These are phyloP conservation scores for Mycena latifolia DNA, from an alignment of 768 basidiomycete species.

Conservation along the genomic window DNA sequence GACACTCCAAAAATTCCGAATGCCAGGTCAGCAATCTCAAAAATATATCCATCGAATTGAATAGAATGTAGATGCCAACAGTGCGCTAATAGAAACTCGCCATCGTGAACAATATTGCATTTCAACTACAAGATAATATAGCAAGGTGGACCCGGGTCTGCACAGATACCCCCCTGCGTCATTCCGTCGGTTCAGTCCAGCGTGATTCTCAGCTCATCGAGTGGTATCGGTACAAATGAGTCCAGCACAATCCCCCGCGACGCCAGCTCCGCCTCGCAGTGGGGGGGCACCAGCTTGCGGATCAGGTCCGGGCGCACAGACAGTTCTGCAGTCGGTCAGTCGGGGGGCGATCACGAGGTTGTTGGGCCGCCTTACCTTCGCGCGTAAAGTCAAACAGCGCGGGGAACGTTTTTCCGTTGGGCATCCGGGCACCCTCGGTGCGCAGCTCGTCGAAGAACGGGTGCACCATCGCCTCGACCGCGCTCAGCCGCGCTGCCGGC, in stretches of 20 bases:
- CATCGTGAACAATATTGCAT: conserved; percentile 24
- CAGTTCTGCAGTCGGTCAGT: conserved; percentile 71
- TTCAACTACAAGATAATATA: conserved; percentile 34
- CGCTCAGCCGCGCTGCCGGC: conserved; percentile 91
- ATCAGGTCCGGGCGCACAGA: conserved; percentile 97
- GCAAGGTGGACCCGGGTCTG: conserved; percentile 39
- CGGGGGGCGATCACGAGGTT: not conserved
- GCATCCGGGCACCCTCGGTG: conserved; percentile 92
- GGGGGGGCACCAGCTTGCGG: conserved; percentile 89
- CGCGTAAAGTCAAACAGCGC: conserved; percentile 95
- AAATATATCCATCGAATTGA: too few relatives aligned
- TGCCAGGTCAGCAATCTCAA: too few relatives aligned
- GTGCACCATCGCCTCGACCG: conserved; percentile 92
- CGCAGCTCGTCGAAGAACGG: conserved; percentile 98
- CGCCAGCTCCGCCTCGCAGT: conserved; percentile 91
- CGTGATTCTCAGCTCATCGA: conserved; percentile 94
- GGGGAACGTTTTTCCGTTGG: conserved; percentile 97
- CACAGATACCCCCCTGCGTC: conserved; percentile 37
- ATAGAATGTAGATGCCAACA: too few relatives aligned
- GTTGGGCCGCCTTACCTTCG: conserved; percentile 74
- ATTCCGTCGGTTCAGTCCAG: conserved; percentile 74
- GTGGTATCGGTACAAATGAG: conserved; percentile 96
- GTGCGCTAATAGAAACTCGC: too few relatives aligned
- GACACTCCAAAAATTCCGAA: too few relatives aligned
- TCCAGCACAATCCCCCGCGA: conserved; percentile 89